Evolutionary conservation across 768 basidiomycete genomes (phyloP).

Genomic region (Crassisporium funariophilum): DNA sequence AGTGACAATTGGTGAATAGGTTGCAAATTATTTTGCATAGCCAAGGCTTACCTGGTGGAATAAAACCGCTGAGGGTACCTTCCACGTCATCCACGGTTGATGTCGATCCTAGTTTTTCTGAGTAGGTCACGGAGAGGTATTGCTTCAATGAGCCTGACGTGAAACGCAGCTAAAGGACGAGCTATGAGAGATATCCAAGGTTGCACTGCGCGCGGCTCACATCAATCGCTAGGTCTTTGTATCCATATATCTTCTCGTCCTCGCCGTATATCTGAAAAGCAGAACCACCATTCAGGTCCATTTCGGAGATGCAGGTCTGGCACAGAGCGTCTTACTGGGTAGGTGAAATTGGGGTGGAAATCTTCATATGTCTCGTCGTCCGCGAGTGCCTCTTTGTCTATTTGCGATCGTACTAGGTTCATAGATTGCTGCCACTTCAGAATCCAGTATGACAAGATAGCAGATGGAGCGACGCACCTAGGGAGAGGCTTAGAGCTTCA

Average conservation of each 20-base stretch:
- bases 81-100: conserved; percentile 88
- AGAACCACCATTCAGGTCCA: neutral
- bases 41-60: conserved; percentile 64
- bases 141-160: conserved; percentile 85
- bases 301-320: neutral
- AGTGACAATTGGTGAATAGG: neutral
- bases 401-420: conserved; percentile 63
- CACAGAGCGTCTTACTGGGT: conserved; percentile 58
- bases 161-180: conserved; percentile 64
- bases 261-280: conserved; percentile 83
- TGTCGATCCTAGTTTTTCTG: conserved; percentile 62
- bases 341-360: conserved; percentile 91
- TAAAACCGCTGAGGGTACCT: conserved; percentile 70
- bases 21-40: neutral
- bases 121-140: conserved; percentile 69
- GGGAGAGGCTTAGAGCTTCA: conserved; percentile 70
- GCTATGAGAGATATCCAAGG: neutral
- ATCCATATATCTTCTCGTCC: conserved; percentile 95
- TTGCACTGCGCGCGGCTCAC: conserved; percentile 43
- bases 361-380: conserved; percentile 61
- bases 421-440: neutral
- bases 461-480: conserved; percentile 52
- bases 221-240: conserved; percentile 80
- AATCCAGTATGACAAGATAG: neutral
- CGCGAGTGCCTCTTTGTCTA: conserved; percentile 60